Evolutionary conservation across 2,329 filamentous ascomycete species (phyloP).

Genomic region (Aspergillus cejpii): DNA sequence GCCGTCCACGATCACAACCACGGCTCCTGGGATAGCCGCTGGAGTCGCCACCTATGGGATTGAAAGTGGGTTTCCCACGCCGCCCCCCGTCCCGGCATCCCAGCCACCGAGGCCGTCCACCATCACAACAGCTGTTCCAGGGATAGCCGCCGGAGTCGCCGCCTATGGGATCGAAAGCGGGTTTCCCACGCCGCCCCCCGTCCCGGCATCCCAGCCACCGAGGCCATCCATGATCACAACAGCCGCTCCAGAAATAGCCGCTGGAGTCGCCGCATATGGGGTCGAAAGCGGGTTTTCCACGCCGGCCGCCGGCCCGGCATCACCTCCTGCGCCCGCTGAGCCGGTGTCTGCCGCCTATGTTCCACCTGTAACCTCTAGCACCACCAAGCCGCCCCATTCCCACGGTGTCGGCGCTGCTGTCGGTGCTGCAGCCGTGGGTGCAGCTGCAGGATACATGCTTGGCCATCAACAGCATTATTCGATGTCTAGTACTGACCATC

Average conservation of each 20-base stretch:
- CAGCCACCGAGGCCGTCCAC: conserved; percentile 26
- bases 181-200: conserved; percentile 15
- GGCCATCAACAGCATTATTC: conserved; percentile 33
- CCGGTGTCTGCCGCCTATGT: conserved; percentile 17
- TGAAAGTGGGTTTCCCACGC: conserved; percentile 27
- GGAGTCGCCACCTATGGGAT: conserved; percentile 41
- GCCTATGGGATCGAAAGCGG: conserved; percentile 40
- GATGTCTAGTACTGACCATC: conserved; percentile 24
- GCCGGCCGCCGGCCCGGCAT: conserved; percentile 14
- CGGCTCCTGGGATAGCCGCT: conserved; percentile 23
- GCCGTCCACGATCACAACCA: conserved; percentile 30
- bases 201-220: conserved; percentile 18
- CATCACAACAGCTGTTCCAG: conserved; percentile 29
- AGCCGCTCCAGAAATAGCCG: conserved; percentile 27
- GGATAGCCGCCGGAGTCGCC: conserved; percentile 30
- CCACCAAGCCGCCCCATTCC: conserved; percentile 24
- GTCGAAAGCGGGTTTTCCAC: conserved; percentile 31
- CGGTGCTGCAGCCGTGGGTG: conserved; percentile 36
- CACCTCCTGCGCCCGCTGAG: conserved; percentile 13
- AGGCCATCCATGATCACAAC: conserved; percentile 28
- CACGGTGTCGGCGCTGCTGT: conserved; percentile 30
- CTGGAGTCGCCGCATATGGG: conserved; percentile 38
- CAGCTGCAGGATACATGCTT: conserved; percentile 39
- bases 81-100: conserved; percentile 14
- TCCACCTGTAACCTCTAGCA: conserved; percentile 11